Evolutionary conservation across 495 filamentous ascomycete genomes (phyloP), one percentile per base, ranked within the genome.

Genomic region (Neurospora sp.): DNA sequence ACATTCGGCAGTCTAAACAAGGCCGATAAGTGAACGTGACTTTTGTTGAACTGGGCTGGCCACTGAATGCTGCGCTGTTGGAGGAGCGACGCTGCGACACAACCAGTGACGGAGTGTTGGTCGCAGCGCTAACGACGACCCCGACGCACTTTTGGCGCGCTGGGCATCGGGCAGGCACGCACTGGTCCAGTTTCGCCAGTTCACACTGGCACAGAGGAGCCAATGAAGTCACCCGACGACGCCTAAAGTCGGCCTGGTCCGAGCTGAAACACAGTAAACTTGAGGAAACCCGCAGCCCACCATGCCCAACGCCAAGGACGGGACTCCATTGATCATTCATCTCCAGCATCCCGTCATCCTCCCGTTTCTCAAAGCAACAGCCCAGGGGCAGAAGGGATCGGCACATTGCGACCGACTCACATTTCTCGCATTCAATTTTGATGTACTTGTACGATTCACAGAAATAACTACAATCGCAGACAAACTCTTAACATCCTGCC

Each of bases 31-130:
- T 39, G 62, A 20, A 18, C 27, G 31, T 72, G 73, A 70, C 38
- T n/a, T 31, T 66, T 73, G 72, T 71, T 71, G 75, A 70, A 72
- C 40, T 74, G 41, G 37, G 70, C 23, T 71, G 69, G 72, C 72
- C 75, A 70, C 70, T 69, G 75, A 71, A 40, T 62, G 71, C 66
- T 72, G 48, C 71, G 39, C 73, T 75, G 76, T 78, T 76, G 76
- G 75, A 78, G 73, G 75, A 76, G 76, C 74, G 76, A 76, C 74
- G 75, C 23, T 74, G 41, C 72, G 66, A 39, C 16, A 70, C 69
- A 78, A 27, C 70, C 74, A 72, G 46, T 37, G 41, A 72, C 54
- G 40, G 23, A 66, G 40, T 4, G 44, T 72, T 27, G 54, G 27
- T 62, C 54, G 54, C 54, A 62, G 54, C 54, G 27, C 54, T 66